Percentiles rank a stretch among this genome's conserved stretches.
These are phyloP conservation scores for Marchantia polymorpha DNA, from an alignment of 225 moss, liverwort and hornwort genomes.

Conservation along the genomic window DNA sequence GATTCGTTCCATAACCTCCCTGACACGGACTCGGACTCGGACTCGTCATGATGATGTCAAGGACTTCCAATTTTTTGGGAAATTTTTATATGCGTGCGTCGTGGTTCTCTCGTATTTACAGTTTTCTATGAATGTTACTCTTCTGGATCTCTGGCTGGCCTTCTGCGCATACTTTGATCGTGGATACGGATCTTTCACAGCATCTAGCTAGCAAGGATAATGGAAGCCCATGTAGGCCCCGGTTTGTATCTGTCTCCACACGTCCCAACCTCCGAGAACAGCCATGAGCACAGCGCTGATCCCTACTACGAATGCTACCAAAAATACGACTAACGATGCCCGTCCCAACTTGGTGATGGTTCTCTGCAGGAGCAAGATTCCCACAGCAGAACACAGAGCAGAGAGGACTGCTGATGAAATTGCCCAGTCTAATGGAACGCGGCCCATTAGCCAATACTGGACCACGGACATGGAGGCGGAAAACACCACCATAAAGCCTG, in stretches of 20 bases:
- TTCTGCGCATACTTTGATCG: too few species aligned
- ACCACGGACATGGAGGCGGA: conserved; percentile 71
- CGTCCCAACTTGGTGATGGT: conserved; percentile 52
- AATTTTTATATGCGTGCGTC: too few species aligned
- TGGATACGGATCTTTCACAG: too few species aligned
- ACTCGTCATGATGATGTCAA: too few species aligned
- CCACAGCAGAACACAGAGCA: conserved; percentile 48
- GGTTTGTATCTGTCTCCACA: conserved; percentile 46
- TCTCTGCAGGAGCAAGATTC: conserved; percentile 54
- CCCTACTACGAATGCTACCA: conserved; percentile 49
- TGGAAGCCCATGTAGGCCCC: conserved; percentile 80
- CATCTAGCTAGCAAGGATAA: conserved; percentile 43
- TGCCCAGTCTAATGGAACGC: conserved; percentile 58
- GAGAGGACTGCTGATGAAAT: conserved; percentile 53
- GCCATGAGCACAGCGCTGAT: conserved; percentile 55
- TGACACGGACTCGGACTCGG: too few species aligned
- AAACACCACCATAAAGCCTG: conserved; percentile 67
- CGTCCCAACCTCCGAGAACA: conserved; percentile 53
- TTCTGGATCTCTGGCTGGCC: too few species aligned
- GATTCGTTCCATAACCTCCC: too few species aligned
- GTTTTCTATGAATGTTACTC: too few species aligned
- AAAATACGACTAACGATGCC: conserved; percentile 66
- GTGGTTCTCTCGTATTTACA: too few species aligned
- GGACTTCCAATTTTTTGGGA: too few species aligned
- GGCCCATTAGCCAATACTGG: conserved; percentile 71